Evolutionary conservation across 2,329 filamentous ascomycete species (phyloP), one percentile per base, ranked within the genome.

Genomic region (Fusarium coicis): DNA sequence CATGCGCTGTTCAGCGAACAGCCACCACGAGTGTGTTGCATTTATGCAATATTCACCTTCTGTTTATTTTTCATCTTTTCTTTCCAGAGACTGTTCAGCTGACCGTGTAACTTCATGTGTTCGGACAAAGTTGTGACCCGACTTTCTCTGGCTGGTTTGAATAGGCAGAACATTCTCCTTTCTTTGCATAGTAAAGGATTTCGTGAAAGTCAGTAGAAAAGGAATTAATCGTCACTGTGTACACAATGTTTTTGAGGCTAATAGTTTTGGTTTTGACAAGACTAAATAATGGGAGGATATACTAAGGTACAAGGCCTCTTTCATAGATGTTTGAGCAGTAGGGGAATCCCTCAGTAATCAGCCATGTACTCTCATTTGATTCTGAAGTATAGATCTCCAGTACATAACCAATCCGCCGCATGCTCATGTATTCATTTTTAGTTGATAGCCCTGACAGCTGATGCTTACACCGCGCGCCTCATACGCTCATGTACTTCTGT

Each of bases 371-470:
- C 23, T n/a, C 1, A 5, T 16, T 7, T 28, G 3, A 8, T 2
- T 18, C 10, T 16, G 23, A 28, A 10, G 21, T 14, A 1, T 2
- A 21, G 10, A 3, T 0, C 19, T n/a, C 11, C 19, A 4, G 1
- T 7, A 18, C 19, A 39, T 10, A 12, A 9, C 14, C 2, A 14
- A 19, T 16, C 23, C 18, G 9, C 2, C 7, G 1, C 7, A 0
- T 12, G 23, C 26, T 28, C 23, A 30, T 18, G 12, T 10, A 28
- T n/a, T 40, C 21, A 1, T 28, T 39, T 5, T 39, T 19, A 39
- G 37, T 40, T 40, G 37, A 21, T 40, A 40, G 11, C 14, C 11
- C 19, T 40, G 37, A 39, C 37, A 39, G 19, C 7, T 39, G 19
- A 40, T 40, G 37, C 37, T 40, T 1, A 40, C 19, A 40, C 12